Evolutionary conservation across 2,329 filamentous ascomycete species (phyloP).

Genomic region (Sarocladium strictum): DNA sequence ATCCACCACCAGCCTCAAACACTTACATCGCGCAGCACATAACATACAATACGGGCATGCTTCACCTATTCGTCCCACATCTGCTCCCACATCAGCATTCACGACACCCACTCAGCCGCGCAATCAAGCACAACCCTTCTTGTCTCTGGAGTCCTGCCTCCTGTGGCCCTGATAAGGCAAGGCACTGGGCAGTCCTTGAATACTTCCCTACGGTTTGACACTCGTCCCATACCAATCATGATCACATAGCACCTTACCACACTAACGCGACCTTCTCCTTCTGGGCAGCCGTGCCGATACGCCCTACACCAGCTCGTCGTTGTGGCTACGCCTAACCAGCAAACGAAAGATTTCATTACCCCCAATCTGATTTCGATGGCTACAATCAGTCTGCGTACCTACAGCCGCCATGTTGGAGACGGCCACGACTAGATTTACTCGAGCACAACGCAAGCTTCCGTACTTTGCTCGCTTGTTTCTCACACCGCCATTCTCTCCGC

Average conservation of each 20-base stretch:
- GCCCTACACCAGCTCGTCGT: neutral
- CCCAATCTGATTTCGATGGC: neutral
- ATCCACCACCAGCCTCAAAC: neutral
- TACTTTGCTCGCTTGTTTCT: neutral
- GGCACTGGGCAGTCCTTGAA: neutral
- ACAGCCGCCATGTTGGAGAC: neutral
- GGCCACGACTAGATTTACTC: neutral
- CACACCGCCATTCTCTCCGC: constrained; percentile 2
- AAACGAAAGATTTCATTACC: neutral
- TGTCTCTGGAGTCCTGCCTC: neutral
- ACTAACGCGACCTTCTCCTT: neutral
- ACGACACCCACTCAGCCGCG: neutral
- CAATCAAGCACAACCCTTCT: neutral
- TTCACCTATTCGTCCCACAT: neutral
- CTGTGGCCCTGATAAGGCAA: neutral
- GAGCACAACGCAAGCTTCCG: neutral
- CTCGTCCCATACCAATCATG: neutral
- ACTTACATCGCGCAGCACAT: neutral
- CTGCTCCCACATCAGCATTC: constrained; percentile 2
- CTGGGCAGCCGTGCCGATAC: neutral
- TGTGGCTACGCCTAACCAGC: neutral
- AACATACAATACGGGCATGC: neutral
- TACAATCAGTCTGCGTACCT: neutral
- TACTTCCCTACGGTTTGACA: neutral
- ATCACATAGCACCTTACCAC: neutral